These are phyloP conservation scores for Colletotrichum cuscutae DNA, from an alignment of 2,329 filamentous ascomycete genomes.

Conservation along the genomic window DNA sequence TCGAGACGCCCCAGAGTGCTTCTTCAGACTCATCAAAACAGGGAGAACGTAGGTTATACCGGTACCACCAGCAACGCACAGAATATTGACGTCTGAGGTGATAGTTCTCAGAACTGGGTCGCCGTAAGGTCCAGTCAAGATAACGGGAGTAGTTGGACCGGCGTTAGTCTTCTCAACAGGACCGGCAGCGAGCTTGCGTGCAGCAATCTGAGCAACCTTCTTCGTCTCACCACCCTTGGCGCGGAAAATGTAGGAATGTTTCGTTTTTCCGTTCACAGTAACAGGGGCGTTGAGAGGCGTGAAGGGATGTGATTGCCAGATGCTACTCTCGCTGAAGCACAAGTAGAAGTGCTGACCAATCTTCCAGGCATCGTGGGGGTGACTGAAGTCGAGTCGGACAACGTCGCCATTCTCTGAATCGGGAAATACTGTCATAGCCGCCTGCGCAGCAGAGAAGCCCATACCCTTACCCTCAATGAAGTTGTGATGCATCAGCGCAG, in stretches of 20 bases:
- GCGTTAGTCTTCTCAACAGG: slow-evolving; percentile 6
- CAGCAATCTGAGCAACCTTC: slow-evolving; percentile 59
- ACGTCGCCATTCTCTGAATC: slow-evolving; percentile 69
- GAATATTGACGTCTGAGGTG: slow-evolving; percentile 50
- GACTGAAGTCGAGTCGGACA: slow-evolving; percentile 73
- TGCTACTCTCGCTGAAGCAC: slow-evolving; percentile 71
- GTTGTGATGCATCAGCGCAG: slow-evolving; percentile 69
- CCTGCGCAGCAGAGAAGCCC: slow-evolving; percentile 65
- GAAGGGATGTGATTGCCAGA: slow-evolving; percentile 81
- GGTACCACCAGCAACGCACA: slow-evolving; percentile 53
- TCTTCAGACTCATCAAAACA: slow-evolving; percentile 54
- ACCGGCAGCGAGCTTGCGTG: slow-evolving; percentile 45
- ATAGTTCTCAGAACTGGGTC: slow-evolving; percentile 55
- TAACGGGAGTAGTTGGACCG: slow-evolving; percentile 60
- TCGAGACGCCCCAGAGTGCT: slow-evolving; percentile 41
- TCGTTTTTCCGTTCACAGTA: slow-evolving; percentile 50
- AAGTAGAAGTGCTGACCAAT: slow-evolving; percentile 79
- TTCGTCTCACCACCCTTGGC: slow-evolving; percentile 69
- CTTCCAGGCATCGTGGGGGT: slow-evolving; percentile 69
- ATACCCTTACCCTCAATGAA: slow-evolving; percentile 54
- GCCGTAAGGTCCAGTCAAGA: slow-evolving; percentile 74
- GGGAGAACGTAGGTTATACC: slow-evolving; percentile 53
- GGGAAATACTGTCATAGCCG: slow-evolving; percentile 62
- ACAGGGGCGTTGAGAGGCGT: slow-evolving; percentile 68
- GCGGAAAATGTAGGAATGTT: slow-evolving; percentile 67